A percentile compares a stretch with the other conserved stretches of the same genome.
Conservation (phyloP, 2,329 filamentous ascomycete species). For the Trichoderma pleuroti region DNA sequence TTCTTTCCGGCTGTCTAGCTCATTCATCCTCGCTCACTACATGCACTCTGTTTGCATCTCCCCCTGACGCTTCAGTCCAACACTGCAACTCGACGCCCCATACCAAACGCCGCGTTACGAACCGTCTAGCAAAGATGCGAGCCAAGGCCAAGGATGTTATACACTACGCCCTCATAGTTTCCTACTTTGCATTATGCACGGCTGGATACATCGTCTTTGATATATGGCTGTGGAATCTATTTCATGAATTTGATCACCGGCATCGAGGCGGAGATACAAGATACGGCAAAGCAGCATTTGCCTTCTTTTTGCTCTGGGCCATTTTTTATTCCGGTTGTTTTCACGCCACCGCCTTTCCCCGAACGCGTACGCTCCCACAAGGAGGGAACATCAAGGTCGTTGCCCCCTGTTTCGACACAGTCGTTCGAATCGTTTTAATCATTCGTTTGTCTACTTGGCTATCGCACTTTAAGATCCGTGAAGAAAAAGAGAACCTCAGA, state of each 20-base stretch:
- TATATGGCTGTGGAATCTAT: not conserved
- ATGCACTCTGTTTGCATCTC: not conserved
- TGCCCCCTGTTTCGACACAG: not conserved
- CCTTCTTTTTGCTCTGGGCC: not conserved
- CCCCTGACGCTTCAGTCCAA: too few relatives aligned
- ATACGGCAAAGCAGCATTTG: not conserved
- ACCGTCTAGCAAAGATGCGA: too few relatives aligned
- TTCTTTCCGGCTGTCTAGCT: too few relatives aligned
- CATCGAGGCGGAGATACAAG: fast-evolving
- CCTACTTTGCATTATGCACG: not conserved
- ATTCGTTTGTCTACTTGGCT: not conserved
- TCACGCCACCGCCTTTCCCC: too few relatives aligned
- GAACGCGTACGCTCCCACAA: too few relatives aligned
- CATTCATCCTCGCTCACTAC: not conserved
- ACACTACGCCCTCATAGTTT: too few relatives aligned
- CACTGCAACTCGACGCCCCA: too few relatives aligned
- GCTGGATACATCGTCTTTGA: not conserved
- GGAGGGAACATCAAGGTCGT: too few relatives aligned
- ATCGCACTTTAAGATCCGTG: fast-evolving
- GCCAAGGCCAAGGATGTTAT: too few relatives aligned
- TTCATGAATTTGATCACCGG: fast-evolving
- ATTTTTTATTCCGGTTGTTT: not conserved
- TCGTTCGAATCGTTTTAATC: not conserved
- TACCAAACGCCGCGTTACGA: too few relatives aligned
- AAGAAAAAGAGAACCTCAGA: not conserved